Base-by-base conservation (phyloP, 1,284 basidiomycete genomes). In the Ganoderma leucocontextum region DNA sequence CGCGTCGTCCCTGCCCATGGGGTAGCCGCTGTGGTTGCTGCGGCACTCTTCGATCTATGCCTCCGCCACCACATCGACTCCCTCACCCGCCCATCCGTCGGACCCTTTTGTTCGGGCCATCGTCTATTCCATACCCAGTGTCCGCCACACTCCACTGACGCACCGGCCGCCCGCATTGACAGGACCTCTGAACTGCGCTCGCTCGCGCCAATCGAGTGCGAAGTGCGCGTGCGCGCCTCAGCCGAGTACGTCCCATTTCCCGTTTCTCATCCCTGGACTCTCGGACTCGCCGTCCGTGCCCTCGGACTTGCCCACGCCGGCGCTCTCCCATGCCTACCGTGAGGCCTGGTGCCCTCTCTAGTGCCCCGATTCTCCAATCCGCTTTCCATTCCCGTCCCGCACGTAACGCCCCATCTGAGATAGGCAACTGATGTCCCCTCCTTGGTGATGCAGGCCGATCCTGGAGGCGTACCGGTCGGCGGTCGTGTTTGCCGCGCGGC, bases 191-290 rank as follows among this genome's bases (percentile, higher is more conserved):
- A 97, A 74, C 79, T 97, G 66, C 87, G 90, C 65, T 84, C 90
- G n/a, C 82, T 96, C 49, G 94, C 94, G 41, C 95, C 95, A 8
- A 84, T 87, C 15, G 92, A 93, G 55, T 92, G 85, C 75, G 90
- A 94, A 71, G 88, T 96, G 38, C 81, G 82, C 58, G 87, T 96
- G 42, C 92, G 90, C 76, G 85, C 90, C 72, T 89, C 92, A 63
- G 81, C 87, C 68, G 87, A 94, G 95, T 95, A 77, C 76, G 92
- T 85, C 58, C 42, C n/a, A 35, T 64, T 35, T 57, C 29, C 38
- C 61, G 35, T 4, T 61, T 36, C 42, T 39, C 38, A 38, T 41
- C 39, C 60, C 59, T 33, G 29, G 7, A 29, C 36, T n/a, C 49
- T 38, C 49, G 62, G 42, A 62, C 29, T 47, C 60, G 41, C 42